A percentile compares a stretch with the other conserved stretches of the same genome.
phyloP scores from a whole-genome alignment of 2,329 filamentous ascomycete species.

The Arthrobotrys conoides region DNA sequence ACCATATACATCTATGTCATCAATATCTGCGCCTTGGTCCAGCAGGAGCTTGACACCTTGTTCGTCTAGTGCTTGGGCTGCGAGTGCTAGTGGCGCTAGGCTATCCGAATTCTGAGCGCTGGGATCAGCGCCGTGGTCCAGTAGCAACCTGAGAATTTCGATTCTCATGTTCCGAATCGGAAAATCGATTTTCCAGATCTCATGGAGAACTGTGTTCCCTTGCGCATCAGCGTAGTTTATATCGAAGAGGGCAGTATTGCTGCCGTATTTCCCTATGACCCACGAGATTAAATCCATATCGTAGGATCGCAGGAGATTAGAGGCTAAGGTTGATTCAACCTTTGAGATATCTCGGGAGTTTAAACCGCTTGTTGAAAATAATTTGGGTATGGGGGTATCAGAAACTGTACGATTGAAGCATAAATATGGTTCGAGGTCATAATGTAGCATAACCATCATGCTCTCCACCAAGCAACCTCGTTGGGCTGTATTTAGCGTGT shows the following conservation, averaged over 20 bases:
- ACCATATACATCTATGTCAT: slow-evolving; percentile 33
- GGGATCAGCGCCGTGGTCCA: slow-evolving; percentile 34
- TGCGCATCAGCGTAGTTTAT: background rate
- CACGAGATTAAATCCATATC: slow-evolving; percentile 10
- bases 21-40: slow-evolving; percentile 24
- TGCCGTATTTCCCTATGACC: slow-evolving; percentile 15
- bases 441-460: slow-evolving; percentile 20
- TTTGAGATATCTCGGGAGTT: too few species aligned
- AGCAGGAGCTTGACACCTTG: slow-evolving; percentile 35
- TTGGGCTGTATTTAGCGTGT: background rate
- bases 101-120: slow-evolving; percentile 40
- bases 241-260: slow-evolving; percentile 8
- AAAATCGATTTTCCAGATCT: slow-evolving; percentile 8
- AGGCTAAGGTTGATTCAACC: background rate
- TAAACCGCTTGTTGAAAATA: too few species aligned
- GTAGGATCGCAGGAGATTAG: background rate
- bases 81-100: slow-evolving; percentile 9
- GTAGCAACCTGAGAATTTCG: slow-evolving; percentile 12
- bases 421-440: slow-evolving; percentile 6
- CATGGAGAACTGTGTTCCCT: background rate
- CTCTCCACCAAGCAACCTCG: background rate
- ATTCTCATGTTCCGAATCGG: slow-evolving; percentile 5
- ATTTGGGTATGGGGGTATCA: too few species aligned
- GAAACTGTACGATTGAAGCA: background rate
- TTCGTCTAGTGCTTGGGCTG: background rate